These are phyloP conservation scores for Hylodesmum podocarpum DNA, from an alignment of 306 rosid species.

Conservation along the genomic window DNA sequence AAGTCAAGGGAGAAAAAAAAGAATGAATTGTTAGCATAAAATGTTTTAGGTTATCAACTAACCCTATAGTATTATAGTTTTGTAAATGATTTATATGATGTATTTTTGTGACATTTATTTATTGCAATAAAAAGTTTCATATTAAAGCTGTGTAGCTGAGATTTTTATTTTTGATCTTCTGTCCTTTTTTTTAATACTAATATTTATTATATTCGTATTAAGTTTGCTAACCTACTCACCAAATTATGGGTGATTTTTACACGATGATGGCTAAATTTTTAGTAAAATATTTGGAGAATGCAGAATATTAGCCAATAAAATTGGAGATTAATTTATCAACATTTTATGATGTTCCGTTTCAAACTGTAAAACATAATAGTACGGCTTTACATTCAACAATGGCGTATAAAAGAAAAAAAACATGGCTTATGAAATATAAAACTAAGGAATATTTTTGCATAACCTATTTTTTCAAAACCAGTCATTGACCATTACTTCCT, in stretches of 20 bases:
- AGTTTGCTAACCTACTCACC: conserved; percentile 33
- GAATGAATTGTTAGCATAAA: neutral
- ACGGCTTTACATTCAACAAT: conserved; percentile 1
- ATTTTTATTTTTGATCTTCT: neutral
- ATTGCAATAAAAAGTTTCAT: neutral
- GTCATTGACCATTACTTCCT: neutral
- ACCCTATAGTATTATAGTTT: neutral
- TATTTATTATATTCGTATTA: neutral
- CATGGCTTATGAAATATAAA: neutral
- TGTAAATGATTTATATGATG: neutral
- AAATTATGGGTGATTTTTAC: neutral
- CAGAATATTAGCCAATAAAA: neutral
- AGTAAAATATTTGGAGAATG: neutral
- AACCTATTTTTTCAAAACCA: neutral
- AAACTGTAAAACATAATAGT: conserved; percentile 1
- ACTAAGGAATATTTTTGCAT: conserved; percentile 4
- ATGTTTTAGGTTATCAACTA: neutral
- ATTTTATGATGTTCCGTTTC: conserved; percentile 26
- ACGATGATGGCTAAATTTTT: neutral
- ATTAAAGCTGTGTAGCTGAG: neutral
- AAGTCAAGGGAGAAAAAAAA: neutral
- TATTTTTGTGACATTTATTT: neutral
- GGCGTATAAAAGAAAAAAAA: neutral
- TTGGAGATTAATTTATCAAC: neutral
- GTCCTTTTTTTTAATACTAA: neutral